Evolutionary conservation across 805 yeast species (phyloP).

Genomic region (Kazachstania bromeliacearum): DNA sequence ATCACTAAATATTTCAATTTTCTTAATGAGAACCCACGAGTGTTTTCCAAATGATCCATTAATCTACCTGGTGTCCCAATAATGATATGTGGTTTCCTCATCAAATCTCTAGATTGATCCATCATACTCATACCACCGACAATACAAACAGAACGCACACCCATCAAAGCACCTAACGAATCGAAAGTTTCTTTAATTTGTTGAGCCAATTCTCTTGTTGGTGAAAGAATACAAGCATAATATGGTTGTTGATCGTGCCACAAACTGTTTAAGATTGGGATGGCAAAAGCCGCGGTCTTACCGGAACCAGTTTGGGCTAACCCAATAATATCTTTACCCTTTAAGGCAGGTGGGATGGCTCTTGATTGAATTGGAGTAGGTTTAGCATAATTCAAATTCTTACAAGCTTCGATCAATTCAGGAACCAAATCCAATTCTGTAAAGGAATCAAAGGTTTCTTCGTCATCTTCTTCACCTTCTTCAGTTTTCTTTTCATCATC

Average conservation of each 20-base stretch:
- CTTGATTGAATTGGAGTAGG: slow-evolving; percentile 94
- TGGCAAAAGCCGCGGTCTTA: slow-evolving; percentile 96
- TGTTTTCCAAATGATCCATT: slow-evolving; percentile 87
- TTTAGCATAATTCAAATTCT: slow-evolving; percentile 57
- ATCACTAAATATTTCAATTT: slow-evolving; percentile 75
- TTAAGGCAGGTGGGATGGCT: slow-evolving; percentile 82
- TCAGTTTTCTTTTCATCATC: slow-evolving; percentile 5
- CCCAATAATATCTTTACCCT: slow-evolving; percentile 90
- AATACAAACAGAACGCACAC: slow-evolving; percentile 76
- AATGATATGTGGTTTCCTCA: slow-evolving; percentile 87
- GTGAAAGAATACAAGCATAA: slow-evolving; percentile 80
- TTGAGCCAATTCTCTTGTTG: slow-evolving; percentile 77
- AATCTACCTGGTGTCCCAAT: slow-evolving; percentile 95
- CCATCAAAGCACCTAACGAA: slow-evolving; percentile 87
- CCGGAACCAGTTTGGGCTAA: slow-evolving; percentile 98
- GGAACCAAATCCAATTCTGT: slow-evolving; percentile 57
- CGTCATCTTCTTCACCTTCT: slow-evolving; percentile 11
- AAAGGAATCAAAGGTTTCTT: slow-evolving; percentile 34
- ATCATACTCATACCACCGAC: slow-evolving; percentile 98
- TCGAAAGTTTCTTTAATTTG: slow-evolving; percentile 92
- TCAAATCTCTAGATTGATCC: slow-evolving; percentile 91
- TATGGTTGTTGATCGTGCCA: slow-evolving; percentile 86
- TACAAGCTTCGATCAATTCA: slow-evolving; percentile 72
- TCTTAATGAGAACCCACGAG: slow-evolving; percentile 78
- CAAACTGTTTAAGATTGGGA: slow-evolving; percentile 83